phyloP scores from a whole-genome alignment of 2,329 filamentous ascomycete species.

The Cadophora gregata region DNA sequence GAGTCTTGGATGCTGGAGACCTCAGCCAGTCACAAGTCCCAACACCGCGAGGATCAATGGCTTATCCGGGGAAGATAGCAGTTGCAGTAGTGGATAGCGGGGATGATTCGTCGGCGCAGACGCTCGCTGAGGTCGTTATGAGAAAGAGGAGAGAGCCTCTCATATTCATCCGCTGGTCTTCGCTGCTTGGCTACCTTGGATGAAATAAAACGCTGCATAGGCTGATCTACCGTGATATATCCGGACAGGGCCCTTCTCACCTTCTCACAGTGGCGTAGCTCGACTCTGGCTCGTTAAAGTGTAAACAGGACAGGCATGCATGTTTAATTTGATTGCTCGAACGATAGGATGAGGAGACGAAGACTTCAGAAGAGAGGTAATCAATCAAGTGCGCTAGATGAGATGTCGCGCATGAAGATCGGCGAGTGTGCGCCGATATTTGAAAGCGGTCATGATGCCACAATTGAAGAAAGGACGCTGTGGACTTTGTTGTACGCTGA shows the following conservation, averaged over 20 bases:
- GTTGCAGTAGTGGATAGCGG: conserved; percentile 4
- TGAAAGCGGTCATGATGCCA: conserved; percentile 25
- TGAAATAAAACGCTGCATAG: conserved; percentile 24
- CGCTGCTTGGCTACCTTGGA: neutral
- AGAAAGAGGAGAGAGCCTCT: neutral
- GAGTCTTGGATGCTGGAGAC: neutral
- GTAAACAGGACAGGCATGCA: conserved; percentile 21
- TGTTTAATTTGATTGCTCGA: conserved; percentile 8
- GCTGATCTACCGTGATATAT: conserved; percentile 29
- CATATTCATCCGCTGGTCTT: neutral
- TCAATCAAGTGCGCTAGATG: conserved; percentile 24
- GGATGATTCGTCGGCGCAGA: neutral
- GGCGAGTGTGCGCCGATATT: conserved; percentile 14
- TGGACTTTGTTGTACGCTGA: neutral
- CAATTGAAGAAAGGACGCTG: conserved; percentile 16
- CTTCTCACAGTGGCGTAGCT: conserved; percentile 34
- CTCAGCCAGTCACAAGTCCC: neutral
- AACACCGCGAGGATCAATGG: neutral
- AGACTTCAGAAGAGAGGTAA: conserved; percentile 12
- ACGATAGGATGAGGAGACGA: conserved; percentile 7
- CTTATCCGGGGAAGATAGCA: conserved; percentile 10
- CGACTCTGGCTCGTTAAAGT: neutral
- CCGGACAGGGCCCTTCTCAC: conserved; percentile 22
- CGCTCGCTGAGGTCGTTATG: neutral
- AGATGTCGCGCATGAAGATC: conserved; percentile 29